Percentiles rank a stretch among this genome's conserved stretches.
Conservation (phyloP, 1,139 yeast genomes). For the Yamadazyma trypodendri region DNA sequence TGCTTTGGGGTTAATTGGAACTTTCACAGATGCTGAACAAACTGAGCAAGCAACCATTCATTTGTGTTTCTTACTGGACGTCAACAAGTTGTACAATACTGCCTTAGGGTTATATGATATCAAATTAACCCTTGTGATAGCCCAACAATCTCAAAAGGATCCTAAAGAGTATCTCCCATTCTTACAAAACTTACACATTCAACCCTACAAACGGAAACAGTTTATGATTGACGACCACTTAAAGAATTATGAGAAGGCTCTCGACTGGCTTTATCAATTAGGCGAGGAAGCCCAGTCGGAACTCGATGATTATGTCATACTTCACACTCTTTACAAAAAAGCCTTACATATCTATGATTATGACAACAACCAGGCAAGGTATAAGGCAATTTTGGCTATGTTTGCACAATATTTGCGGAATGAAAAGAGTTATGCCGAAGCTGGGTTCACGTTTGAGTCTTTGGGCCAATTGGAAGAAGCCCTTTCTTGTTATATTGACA, state of each 20-base stretch:
- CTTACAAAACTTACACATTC: slow-evolving; percentile 73
- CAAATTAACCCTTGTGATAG: slow-evolving; percentile 74
- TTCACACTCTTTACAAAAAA: slow-evolving; percentile 69
- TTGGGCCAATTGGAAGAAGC: slow-evolving; percentile 60
- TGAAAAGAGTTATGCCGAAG: slow-evolving; percentile 59
- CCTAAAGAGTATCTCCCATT: slow-evolving; percentile 97
- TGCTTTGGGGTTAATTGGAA: slow-evolving; percentile 65
- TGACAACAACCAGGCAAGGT: slow-evolving; percentile 44
- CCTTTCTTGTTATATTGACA: slow-evolving; percentile 63
- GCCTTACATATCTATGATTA: slow-evolving; percentile 68
- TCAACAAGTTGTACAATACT: slow-evolving; percentile 72
- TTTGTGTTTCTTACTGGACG: slow-evolving; percentile 88
- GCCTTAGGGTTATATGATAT: slow-evolving; percentile 85
- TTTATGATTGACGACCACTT: slow-evolving; percentile 81
- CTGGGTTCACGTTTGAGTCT: slow-evolving; percentile 77
- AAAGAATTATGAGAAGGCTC: slow-evolving; percentile 65
- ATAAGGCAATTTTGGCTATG: slow-evolving; percentile 51
- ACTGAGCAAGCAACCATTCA: slow-evolving; percentile 72
- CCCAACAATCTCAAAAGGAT: slow-evolving; percentile 96
- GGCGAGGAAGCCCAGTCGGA: slow-evolving; percentile 53
- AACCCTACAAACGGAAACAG: slow-evolving; percentile 62
- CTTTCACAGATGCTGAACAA: slow-evolving; percentile 44
- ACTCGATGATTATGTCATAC: slow-evolving; percentile 64
- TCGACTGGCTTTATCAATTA: slow-evolving; percentile 60
- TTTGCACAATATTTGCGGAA: slow-evolving; percentile 65